These are phyloP conservation scores for Cystofilobasidium macerans DNA, from an alignment of 768 basidiomycete species.

Conservation along the genomic window DNA sequence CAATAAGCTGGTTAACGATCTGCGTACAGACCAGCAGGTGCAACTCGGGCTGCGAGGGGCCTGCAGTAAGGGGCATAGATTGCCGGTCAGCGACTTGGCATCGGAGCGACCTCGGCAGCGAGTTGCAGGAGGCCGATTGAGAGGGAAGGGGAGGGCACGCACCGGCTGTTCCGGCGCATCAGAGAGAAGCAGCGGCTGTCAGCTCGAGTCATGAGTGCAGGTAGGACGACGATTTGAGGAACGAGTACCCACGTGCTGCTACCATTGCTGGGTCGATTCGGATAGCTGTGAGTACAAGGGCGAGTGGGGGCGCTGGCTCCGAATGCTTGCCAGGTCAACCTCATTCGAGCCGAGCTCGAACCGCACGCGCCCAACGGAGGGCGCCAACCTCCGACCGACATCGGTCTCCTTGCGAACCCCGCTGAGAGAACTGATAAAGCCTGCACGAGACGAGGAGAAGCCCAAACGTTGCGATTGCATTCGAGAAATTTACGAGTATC, in stretches of 20 bases:
- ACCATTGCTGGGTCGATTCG: background rate
- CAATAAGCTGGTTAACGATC: constrained; percentile 87
- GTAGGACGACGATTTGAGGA: background rate
- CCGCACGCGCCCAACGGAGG: no score
- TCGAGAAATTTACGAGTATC: no score
- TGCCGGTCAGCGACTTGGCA: background rate
- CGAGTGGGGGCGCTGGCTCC: no score
- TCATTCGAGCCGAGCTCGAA: no score
- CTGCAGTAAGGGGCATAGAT: background rate
- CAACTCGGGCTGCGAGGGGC: constrained; percentile 59
- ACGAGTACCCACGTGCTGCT: background rate
- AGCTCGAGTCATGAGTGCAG: background rate
- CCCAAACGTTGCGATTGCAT: no score
- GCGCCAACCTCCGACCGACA: no score
- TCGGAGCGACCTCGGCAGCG: background rate
- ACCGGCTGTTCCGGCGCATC: background rate
- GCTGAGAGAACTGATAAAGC: no score
- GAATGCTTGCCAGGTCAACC: no score
- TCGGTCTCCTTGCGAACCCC: no score
- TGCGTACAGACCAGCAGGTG: constrained; percentile 84
- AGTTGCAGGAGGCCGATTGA: background rate
- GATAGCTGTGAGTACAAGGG: no score
- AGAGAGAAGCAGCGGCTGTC: background rate
- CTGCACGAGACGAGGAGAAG: no score
- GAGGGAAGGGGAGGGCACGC: background rate